Evolutionary conservation across 2,329 filamentous ascomycete genomes (phyloP).

Genomic region (Talaromyces marneffei): DNA sequence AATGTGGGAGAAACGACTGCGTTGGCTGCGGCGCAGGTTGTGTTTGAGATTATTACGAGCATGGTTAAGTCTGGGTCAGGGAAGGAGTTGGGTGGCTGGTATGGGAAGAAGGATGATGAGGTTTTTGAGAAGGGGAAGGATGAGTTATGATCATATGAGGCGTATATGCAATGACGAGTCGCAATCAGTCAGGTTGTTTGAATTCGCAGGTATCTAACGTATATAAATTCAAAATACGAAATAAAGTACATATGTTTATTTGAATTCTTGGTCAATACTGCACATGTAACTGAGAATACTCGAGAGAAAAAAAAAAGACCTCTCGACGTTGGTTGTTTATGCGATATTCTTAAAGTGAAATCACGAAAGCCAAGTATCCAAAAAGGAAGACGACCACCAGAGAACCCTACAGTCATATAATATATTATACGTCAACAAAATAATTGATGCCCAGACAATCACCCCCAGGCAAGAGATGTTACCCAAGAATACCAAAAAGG

Average conservation of each 20-base stretch:
- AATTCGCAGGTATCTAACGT: neutral
- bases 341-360: too few relatives aligned
- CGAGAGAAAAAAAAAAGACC: neutral
- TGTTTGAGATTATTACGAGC: constrained; percentile 73
- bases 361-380: too few relatives aligned
- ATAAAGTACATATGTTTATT: neutral
- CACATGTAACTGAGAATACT: neutral
- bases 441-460: too few relatives aligned
- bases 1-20: constrained; percentile 73
- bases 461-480: too few relatives aligned
- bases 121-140: constrained; percentile 19
- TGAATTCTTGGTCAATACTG: neutral
- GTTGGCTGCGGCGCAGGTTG: constrained; percentile 75
- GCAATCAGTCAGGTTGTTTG: neutral
- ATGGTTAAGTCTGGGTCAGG: constrained; percentile 42
- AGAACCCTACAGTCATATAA: too few relatives aligned
- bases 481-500: too few relatives aligned
- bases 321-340: too few relatives aligned
- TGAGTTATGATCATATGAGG: constrained; percentile 19
- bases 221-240: neutral
- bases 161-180: neutral
- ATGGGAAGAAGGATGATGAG: constrained; percentile 26
- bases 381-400: too few relatives aligned
- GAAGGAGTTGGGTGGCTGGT: constrained; percentile 38
- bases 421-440: too few relatives aligned